Evolutionary conservation across 768 basidiomycete genomes (phyloP).

Genomic region (Mycena olivaceomarginata): DNA sequence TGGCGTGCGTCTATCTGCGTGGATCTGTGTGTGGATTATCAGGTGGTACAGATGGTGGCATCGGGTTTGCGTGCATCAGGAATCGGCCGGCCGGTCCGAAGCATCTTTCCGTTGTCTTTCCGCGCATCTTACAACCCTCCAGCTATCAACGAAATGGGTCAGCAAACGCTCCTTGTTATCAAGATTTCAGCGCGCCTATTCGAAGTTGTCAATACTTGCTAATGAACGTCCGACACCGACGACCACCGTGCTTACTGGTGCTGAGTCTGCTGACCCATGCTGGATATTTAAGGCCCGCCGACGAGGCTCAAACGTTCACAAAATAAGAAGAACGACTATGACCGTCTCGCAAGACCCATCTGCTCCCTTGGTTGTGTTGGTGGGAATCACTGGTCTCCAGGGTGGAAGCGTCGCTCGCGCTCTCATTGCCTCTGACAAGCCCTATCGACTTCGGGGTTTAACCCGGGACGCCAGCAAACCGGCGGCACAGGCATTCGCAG

Average conservation of each 20-base stretch:
- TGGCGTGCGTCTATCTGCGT: no score
- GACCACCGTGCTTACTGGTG: conserved; percentile 1
- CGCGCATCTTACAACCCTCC: no score
- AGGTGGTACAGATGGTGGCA: no score
- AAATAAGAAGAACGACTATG: conserved; percentile 11
- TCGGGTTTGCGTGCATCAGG: no score
- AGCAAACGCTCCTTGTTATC: background rate
- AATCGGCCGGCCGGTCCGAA: background rate
- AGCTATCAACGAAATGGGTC: no score
- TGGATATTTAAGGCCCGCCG: background rate
- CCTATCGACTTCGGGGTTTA: conserved; percentile 32
- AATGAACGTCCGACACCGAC: background rate
- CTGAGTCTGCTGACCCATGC: background rate
- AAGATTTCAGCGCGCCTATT: background rate
- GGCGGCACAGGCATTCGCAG: conserved; percentile 27
- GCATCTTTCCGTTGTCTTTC: no score
- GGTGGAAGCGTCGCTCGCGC: conserved; percentile 35
- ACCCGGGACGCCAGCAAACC: conserved; percentile 33
- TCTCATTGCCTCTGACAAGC: conserved; percentile 33
- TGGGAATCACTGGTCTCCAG: conserved; percentile 35
- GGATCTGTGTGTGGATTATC: no score
- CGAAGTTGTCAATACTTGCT: background rate
- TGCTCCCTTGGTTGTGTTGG: conserved; percentile 34
- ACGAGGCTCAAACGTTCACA: background rate
- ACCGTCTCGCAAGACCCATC: conserved; percentile 37